A percentile compares a stretch with the other conserved stretches of the same genome.
Conservation (phyloP, 2,329 filamentous ascomycete genomes). For the Atkinsonella hypoxylon region DNA sequence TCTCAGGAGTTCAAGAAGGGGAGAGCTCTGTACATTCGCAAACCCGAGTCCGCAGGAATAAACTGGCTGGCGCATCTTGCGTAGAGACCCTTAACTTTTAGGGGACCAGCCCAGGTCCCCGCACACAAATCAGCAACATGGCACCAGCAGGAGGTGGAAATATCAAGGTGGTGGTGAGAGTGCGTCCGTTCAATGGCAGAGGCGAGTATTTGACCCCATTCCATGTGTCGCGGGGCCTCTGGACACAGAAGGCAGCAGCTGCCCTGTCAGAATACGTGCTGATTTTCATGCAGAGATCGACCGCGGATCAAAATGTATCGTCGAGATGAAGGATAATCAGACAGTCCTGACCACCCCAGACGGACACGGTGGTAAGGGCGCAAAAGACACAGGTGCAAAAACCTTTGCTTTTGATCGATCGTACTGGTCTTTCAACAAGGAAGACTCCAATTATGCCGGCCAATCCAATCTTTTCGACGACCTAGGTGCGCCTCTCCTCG, state of each 20-base stretch:
- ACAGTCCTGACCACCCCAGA: slow-evolving; percentile 71
- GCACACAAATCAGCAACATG: slow-evolving; percentile 21
- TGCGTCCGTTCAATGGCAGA: slow-evolving; percentile 90
- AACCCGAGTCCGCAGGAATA: background rate
- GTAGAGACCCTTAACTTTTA: slow-evolving; percentile 12
- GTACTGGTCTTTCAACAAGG: slow-evolving; percentile 93
- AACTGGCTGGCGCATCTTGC: slow-evolving; percentile 15
- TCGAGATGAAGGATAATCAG: slow-evolving; percentile 90
- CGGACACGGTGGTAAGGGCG: slow-evolving; percentile 48
- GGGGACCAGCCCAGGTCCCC: slow-evolving; percentile 27
- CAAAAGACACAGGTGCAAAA: slow-evolving; percentile 63
- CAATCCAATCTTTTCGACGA: slow-evolving; percentile 85
- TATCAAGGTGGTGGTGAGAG: slow-evolving; percentile 98
- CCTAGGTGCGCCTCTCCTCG: slow-evolving; percentile 76
- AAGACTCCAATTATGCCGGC: slow-evolving; percentile 71
- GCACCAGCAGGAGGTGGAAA: slow-evolving; percentile 68
- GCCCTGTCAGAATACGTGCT: background rate
- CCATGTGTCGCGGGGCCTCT: background rate
- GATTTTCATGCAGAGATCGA: slow-evolving; percentile 58
- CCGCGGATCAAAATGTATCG: slow-evolving; percentile 87
- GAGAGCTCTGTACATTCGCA: background rate
- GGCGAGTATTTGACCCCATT: slow-evolving; percentile 39
- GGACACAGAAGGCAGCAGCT: too few species aligned
- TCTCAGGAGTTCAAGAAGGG: background rate
- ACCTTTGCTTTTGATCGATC: slow-evolving; percentile 92